Conservation (phyloP, 2,329 filamentous ascomycete species). For the Annulohypoxylon truncatum region DNA sequence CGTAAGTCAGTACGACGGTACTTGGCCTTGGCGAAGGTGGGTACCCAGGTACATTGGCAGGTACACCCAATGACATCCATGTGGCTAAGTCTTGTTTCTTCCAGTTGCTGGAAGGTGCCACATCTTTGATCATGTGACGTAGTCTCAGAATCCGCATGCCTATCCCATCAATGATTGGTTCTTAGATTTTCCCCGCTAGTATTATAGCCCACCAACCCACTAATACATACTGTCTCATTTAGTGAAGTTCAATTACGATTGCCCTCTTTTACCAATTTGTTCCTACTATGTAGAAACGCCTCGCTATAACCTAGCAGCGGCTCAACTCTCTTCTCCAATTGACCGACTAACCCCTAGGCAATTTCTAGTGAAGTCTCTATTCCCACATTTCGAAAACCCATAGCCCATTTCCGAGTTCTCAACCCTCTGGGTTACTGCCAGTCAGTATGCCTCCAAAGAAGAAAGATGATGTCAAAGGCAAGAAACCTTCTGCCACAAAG, state of each 20-base stretch:
- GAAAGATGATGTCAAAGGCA: conserved; percentile 63
- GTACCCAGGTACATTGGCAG: background rate
- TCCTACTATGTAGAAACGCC: conserved; percentile 10
- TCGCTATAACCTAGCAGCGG: background rate
- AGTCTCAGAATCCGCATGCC: conserved; percentile 24
- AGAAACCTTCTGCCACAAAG: conserved; percentile 69
- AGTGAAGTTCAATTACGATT: conserved; percentile 32
- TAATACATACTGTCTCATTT: conserved; percentile 21
- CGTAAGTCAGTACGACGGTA: conserved; percentile 20
- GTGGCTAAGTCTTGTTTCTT: background rate
- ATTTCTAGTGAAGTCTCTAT: background rate
- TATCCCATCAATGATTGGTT: conserved; percentile 2
- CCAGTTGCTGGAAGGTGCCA: background rate
- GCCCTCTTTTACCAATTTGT: conserved; percentile 21
- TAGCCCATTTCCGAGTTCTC: background rate
- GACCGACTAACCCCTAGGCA: background rate
- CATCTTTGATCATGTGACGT: conserved; percentile 40
- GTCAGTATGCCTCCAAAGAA: conserved; percentile 78
- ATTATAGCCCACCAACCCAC: conserved; percentile 44
- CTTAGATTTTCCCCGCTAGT: conserved; percentile 37
- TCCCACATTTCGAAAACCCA: background rate
- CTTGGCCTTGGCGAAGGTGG: conserved; percentile 7
- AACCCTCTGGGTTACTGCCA: background rate
- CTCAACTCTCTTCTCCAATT: background rate
- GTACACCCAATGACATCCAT: background rate